phyloP scores from a whole-genome alignment of 352 stramenopile species.

The Globisporangium radiosum region DNA sequence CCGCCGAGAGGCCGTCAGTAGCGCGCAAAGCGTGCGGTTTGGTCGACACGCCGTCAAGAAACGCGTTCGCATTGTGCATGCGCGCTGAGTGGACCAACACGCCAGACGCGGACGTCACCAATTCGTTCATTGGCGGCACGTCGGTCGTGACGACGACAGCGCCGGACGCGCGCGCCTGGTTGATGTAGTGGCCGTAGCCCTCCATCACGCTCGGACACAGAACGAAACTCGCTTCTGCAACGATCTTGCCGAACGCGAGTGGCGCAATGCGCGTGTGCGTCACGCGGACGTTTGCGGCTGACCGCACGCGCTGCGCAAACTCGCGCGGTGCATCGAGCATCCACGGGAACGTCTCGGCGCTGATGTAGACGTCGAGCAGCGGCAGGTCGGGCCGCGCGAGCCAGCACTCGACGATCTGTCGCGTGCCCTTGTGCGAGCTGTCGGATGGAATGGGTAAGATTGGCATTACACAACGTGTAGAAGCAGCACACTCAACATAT shows the following conservation, averaged over 20 bases:
- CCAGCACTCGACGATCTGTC: slow-evolving; percentile 46
- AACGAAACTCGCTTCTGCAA: slow-evolving; percentile 35
- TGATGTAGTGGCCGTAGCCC: slow-evolving; percentile 67
- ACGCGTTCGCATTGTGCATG: slow-evolving; percentile 15
- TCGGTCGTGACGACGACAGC: slow-evolving; percentile 39
- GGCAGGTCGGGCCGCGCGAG: slow-evolving; percentile 29
- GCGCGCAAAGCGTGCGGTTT: slow-evolving; percentile 14
- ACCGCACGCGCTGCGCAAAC: slow-evolving; percentile 15
- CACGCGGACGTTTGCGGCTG: slow-evolving; percentile 21
- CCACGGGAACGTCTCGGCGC: slow-evolving; percentile 11
- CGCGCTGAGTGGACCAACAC: slow-evolving; percentile 14
- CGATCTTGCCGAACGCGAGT: slow-evolving; percentile 12
- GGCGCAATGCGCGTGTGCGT: too few relatives aligned
- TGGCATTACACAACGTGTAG: too few relatives aligned
- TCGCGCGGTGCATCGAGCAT: slow-evolving; percentile 7
- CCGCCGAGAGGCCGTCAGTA: slow-evolving; percentile 23
- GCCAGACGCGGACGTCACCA: slow-evolving; percentile 29
- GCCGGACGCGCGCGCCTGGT: slow-evolving; percentile 40
- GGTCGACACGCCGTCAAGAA: slow-evolving; percentile 31
- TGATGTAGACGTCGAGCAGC: slow-evolving; percentile 29
- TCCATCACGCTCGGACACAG: slow-evolving; percentile 52
- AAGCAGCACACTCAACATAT: too few relatives aligned
- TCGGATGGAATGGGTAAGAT: too few relatives aligned
- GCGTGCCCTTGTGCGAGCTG: slow-evolving; percentile 32
- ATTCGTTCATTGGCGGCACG: slow-evolving; percentile 50